Base-by-base conservation (phyloP, 495 filamentous ascomycete species). In the Lophiostoma macrostomum region DNA sequence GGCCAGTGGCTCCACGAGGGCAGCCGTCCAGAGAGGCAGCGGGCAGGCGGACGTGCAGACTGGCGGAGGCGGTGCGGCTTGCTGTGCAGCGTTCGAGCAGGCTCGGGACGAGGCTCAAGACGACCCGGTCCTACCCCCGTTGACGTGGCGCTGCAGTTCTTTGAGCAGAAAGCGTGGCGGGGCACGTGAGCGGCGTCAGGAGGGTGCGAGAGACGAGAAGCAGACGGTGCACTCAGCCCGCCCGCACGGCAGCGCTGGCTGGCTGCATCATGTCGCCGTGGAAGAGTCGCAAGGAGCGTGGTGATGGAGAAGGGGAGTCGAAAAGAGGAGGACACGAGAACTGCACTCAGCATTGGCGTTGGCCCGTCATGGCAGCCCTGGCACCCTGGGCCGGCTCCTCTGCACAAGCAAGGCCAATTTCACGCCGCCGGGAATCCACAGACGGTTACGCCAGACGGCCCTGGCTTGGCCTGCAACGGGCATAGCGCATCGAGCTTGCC, bases 381-480 rank as follows among this genome's bases (percentile, higher is more conserved):
- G 28, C 43, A 14, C 31, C 46, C 32, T 23, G 30, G 40, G 38
- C 55, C 50, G 50, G 42, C 50, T n/a, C n/a, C n/a, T 50, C 42
- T 31, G 50, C 49, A 47, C 41, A 46, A 48, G 53, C 53, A 60
- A 54, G 50, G 57, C 49, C 50, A 53, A 53, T 53, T 52, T 45
- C 50, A 40, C 50, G 48, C 55, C 55, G 54, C 54, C 54, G 54
- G 54, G 47, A 50, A 58, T 58, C 54, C 54, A 58, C 38, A 35
- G 52, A 58, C 54, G 54, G 54, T 27, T 56, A 49, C 53, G 44
- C 23, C 25, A 45, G 27, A n/a, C n/a, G n/a, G 37, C 37, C 35
- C 14, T 10, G 36, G 38, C 37, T 42, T 31, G 28, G 31, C 19
- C 22, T 52, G 54, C 39, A 32, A 23, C 3, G 14, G 47, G 48